phyloP scores from a whole-genome alignment of 495 filamentous ascomycete genomes.

The Chlorociboria aeruginascens region DNA sequence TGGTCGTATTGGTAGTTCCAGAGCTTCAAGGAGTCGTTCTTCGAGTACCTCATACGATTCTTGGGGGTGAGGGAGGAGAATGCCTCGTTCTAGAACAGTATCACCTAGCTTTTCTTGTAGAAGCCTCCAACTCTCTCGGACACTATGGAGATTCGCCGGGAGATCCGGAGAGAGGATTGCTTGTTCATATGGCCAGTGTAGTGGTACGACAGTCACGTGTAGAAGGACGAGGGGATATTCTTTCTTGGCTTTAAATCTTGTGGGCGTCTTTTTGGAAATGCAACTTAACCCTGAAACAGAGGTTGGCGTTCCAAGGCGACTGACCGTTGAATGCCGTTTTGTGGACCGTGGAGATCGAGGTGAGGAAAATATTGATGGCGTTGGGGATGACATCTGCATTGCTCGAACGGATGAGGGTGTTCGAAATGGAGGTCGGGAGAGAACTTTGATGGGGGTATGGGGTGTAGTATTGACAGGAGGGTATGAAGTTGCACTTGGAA shows the following conservation, averaged over 20 bases:
- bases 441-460: conserved; percentile 22
- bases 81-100: conserved; percentile 70
- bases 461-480: conserved; percentile 4
- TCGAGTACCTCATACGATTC: conserved; percentile 88
- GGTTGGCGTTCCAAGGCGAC: conserved; percentile 31
- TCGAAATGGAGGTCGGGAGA: conserved; percentile 39
- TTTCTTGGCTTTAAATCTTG: conserved; percentile 30
- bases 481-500: conserved; percentile 17
- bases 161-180: conserved; percentile 32
- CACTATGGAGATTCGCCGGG: conserved; percentile 39
- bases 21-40: conserved; percentile 76
- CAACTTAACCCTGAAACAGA: conserved; percentile 28
- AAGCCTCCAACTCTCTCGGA: conserved; percentile 61
- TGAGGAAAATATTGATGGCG: conserved; percentile 35
- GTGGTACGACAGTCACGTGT: conserved; percentile 72
- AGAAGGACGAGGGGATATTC: conserved; percentile 70
- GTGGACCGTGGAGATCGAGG: conserved; percentile 39
- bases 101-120: conserved; percentile 65
- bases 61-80: conserved; percentile 79
- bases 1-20: conserved; percentile 57
- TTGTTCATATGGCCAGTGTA: conserved; percentile 56
- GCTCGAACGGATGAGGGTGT: conserved; percentile 66
- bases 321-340: conserved; percentile 32
- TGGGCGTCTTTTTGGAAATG: conserved; percentile 36
- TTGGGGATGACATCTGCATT: conserved; percentile 66